Evolutionary conservation across 2,329 filamentous ascomycete species (phyloP).

Genomic region (Trichophyton mentagrophytes): DNA sequence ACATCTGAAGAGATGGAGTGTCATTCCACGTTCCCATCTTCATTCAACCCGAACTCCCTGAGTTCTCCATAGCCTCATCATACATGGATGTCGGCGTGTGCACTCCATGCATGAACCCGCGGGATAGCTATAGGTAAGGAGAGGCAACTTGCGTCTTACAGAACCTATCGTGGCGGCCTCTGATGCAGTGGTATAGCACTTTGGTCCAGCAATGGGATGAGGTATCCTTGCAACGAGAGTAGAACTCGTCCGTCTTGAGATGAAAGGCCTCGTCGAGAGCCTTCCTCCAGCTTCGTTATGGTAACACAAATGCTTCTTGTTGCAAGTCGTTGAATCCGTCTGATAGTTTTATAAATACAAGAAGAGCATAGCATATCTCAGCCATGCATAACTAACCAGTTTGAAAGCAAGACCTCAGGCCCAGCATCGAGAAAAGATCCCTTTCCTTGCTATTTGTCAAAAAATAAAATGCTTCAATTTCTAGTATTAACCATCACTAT

Average conservation of each 20-base stretch:
- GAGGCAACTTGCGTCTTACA: constrained; percentile 5
- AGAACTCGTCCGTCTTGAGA: constrained; percentile 16
- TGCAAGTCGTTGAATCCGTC: no score
- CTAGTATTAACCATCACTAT: no score
- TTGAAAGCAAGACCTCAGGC: no score
- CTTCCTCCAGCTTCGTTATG: constrained; percentile 28
- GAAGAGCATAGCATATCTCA: no score
- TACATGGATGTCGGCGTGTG: no score
- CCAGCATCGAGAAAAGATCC: no score
- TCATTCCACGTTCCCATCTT: no score
- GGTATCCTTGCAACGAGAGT: constrained; percentile 15
- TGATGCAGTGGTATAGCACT: constrained; percentile 10
- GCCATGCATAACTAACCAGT: no score
- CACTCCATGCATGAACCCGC: background rate
- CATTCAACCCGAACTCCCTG: constrained; percentile 2
- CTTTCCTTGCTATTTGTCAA: no score
- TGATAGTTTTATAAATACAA: no score
- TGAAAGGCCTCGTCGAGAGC: constrained; percentile 27
- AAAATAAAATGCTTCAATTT: no score
- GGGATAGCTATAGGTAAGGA: background rate
- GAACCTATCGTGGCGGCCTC: constrained; percentile 15
- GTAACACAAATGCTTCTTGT: constrained; percentile 22
- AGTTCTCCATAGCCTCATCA: constrained; percentile 9
- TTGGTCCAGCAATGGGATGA: constrained; percentile 9
- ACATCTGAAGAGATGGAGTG: no score